Evolutionary conservation across 441 rosid species (phyloP).

Genomic region (Raphanus hybrid): DNA sequence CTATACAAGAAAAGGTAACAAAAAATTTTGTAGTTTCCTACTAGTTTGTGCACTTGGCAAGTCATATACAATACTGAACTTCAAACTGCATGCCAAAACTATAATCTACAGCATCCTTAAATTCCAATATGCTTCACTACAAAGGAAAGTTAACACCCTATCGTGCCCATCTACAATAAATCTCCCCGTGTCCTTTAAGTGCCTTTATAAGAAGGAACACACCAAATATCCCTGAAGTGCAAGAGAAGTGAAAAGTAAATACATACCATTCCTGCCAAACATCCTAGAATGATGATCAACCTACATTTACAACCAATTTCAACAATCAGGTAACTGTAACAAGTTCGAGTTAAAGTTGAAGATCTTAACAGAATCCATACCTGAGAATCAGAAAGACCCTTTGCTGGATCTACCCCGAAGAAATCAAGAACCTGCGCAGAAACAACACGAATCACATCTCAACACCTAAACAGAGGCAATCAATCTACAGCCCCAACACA

Average conservation of each 20-base stretch:
- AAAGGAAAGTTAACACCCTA: constrained; percentile 1
- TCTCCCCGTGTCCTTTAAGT: constrained; percentile 1
- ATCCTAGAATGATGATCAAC: neutral
- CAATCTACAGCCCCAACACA: too few species aligned
- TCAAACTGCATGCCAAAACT: neutral
- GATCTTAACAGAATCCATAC: neutral
- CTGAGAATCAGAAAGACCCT: constrained; percentile 4
- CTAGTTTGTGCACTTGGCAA: neutral
- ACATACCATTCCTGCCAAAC: neutral
- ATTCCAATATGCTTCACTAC: neutral
- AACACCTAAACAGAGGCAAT: too few species aligned
- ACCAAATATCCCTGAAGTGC: neutral
- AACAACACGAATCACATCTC: neutral
- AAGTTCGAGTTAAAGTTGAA: neutral
- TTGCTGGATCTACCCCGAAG: neutral
- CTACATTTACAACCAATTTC: neutral
- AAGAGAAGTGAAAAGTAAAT: neutral
- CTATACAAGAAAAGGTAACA: constrained; percentile 20
- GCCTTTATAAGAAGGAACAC: constrained; percentile 3
- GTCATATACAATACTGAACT: constrained; percentile 12
- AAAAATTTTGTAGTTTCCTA: neutral
- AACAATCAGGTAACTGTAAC: neutral
- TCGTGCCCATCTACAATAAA: neutral
- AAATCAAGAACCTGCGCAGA: neutral
- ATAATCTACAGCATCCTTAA: neutral